These are phyloP conservation scores for Gossypioides kirkii DNA, from an alignment of 345 rosid species.

Conservation along the genomic window DNA sequence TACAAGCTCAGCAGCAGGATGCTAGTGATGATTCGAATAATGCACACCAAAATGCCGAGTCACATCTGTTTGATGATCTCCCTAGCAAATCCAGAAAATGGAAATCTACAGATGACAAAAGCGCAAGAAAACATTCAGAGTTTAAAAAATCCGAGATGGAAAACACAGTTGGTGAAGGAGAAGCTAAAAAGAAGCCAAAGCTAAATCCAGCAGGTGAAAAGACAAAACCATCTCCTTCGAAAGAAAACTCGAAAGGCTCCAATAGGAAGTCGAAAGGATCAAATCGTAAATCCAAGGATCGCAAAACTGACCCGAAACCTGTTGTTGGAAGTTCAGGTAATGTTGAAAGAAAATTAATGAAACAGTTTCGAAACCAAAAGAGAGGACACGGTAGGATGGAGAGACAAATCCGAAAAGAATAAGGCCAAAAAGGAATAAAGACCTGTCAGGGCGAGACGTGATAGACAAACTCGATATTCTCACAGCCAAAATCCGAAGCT, in stretches of 20 bases:
- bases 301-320: constrained; percentile 20
- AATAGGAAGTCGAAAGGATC: constrained; percentile 21
- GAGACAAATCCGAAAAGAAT: constrained; percentile 28
- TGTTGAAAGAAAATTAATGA: too few species aligned
- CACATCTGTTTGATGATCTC: constrained; percentile 13
- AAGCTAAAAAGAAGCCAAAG: constrained; percentile 37
- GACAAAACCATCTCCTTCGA: neutral
- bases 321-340: constrained; percentile 15
- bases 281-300: constrained; percentile 24
- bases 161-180: constrained; percentile 19
- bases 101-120: constrained; percentile 34
- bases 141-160: constrained; percentile 17
- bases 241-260: constrained; percentile 17
- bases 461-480: constrained; percentile 66
- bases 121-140: constrained; percentile 21
- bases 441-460: constrained; percentile 39
- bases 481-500: constrained; percentile 43
- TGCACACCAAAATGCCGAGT: constrained; percentile 23
- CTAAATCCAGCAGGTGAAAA: constrained; percentile 25
- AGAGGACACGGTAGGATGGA: constrained; percentile 19
- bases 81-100: constrained; percentile 35
- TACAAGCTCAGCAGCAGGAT: constrained; percentile 37
- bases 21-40: constrained; percentile 20
- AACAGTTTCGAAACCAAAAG: too few species aligned
- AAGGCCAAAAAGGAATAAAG: constrained; percentile 46